Evolutionary conservation across 2,329 filamentous ascomycete species (phyloP), one percentile per base, ranked within the genome.

Genomic region (Ceratocystis ficicola): DNA sequence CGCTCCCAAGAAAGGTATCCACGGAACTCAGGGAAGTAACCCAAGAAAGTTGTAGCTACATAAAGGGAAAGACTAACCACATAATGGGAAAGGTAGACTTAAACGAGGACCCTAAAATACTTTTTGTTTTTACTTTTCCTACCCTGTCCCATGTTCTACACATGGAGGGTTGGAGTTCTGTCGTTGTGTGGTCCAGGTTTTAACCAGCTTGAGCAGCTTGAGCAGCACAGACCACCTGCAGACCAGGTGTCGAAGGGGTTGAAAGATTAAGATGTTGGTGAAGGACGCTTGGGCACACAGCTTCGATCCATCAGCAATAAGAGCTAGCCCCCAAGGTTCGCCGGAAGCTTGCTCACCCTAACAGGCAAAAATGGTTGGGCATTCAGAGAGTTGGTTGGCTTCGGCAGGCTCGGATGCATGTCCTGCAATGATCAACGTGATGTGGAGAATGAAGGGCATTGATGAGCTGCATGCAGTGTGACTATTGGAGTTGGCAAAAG

Each of bases 241-340:
- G 55, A 59, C 20, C 55, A 32, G 15, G 32, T 2, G 17, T 8
- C 28, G 32, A n/a, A 12, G 5, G 36, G 36, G 36, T 12, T 36
- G 52, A 57, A 57, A 57, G 48, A 52, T 52, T 52, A 57, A 57
- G 52, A 22, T 32, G 55, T 36, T 44, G 17, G 25, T 62, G 60
- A 46, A 15, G 60, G 17, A 22, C 44, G 60, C 60, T 44, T 62
- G 60, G 55, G 28, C 55, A n/a, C 28, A 57, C 52, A 57, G 52
- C 15, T 57, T 32, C 30, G 30, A 32, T 57, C 59, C 12, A 8
- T 22, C 36, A 15, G 36, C 36, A 41, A 41, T 4, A 41, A 41
- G 15, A 41, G 36, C 36, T 41, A 41, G 36, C 12, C 36, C 36
- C 36, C 10, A 41, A 15, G 36, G 36, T 41, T 41, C 36, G 36